Evolutionary conservation across 768 basidiomycete species (phyloP).

Genomic region (Coprinopsis cinerea): DNA sequence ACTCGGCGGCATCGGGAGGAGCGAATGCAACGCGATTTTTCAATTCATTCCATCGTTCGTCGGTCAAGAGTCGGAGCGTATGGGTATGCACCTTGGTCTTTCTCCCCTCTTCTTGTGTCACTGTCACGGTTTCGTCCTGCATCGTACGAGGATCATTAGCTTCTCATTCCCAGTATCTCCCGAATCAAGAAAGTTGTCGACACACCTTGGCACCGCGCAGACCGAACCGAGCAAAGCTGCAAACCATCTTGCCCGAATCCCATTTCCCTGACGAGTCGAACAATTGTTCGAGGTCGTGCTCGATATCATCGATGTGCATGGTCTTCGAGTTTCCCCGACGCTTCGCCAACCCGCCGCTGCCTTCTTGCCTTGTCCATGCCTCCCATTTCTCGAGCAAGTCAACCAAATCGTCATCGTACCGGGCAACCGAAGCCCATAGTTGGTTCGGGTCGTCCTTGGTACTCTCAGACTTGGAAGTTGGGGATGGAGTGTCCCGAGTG

Average conservation of each 20-base stretch:
- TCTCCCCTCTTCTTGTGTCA: not conserved
- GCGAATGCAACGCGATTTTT: slow-evolving; percentile 16
- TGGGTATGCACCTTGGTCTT: slow-evolving; percentile 33
- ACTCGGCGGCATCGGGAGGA: not conserved
- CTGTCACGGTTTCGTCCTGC: slow-evolving; percentile 24
- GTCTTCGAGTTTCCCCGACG: slow-evolving; percentile 25
- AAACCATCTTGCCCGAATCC: slow-evolving; percentile 77
- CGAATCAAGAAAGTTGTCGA: slow-evolving; percentile 2
- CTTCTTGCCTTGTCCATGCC: slow-evolving; percentile 38
- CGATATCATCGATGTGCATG: slow-evolving; percentile 20
- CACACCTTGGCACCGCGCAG: slow-evolving; percentile 30
- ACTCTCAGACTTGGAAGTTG: not conserved
- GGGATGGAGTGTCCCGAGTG: no score
- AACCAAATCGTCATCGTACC: slow-evolving; percentile 72
- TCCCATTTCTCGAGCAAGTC: slow-evolving; percentile 61
- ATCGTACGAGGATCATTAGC: not conserved
- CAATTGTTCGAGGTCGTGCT: slow-evolving; percentile 31
- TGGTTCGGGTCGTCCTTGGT: slow-evolving; percentile 25
- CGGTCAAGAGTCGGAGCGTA: slow-evolving; percentile 40
- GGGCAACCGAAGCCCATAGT: slow-evolving; percentile 71
- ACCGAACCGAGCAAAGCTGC: slow-evolving; percentile 63
- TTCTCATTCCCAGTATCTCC: not conserved
- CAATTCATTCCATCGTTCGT: slow-evolving; percentile 36
- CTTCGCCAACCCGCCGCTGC: slow-evolving; percentile 26
- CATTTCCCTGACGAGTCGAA: slow-evolving; percentile 49